These are phyloP conservation scores for Boletus subcaerulescens DNA, from an alignment of 768 basidiomycete species.

Conservation along the genomic window DNA sequence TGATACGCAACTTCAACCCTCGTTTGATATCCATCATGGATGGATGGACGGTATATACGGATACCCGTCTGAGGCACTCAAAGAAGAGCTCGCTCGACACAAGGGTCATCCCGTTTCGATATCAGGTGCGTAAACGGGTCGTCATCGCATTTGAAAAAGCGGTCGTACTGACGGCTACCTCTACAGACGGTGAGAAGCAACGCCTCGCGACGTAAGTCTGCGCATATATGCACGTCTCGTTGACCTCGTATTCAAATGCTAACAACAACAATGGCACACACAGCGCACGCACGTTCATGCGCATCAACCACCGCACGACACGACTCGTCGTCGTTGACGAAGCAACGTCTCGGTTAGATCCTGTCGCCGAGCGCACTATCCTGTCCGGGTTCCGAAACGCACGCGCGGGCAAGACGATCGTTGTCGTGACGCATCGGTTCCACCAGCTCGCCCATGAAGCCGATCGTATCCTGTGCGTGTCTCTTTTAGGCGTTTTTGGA, in stretches of 20 bases:
- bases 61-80: conserved; percentile 19
- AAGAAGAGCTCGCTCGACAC: conserved; percentile 20
- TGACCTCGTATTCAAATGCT: background rate
- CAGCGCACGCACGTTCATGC: conserved; percentile 49
- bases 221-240: background rate
- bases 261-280: too few relatives aligned
- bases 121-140: conserved; percentile 13
- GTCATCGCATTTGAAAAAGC: too few relatives aligned
- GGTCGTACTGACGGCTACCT: background rate
- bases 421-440: conserved; percentile 58
- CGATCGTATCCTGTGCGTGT: conserved; percentile 49
- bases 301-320: conserved; percentile 31
- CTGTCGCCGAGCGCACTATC: conserved; percentile 49
- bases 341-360: conserved; percentile 55
- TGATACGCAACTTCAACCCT: conserved; percentile 32
- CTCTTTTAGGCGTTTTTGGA: background rate
- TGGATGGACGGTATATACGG: conserved; percentile 22
- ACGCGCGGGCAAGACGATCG: conserved; percentile 48
- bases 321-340: conserved; percentile 56
- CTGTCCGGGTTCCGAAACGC: conserved; percentile 37
- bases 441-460: conserved; percentile 47
- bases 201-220: conserved; percentile 45
- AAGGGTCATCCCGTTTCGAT: conserved; percentile 22
- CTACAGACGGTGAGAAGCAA: conserved; percentile 45
- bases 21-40: conserved; percentile 15